Conservation (phyloP, 441 rosid species). For the Pelargonium cotyledonis region DNA sequence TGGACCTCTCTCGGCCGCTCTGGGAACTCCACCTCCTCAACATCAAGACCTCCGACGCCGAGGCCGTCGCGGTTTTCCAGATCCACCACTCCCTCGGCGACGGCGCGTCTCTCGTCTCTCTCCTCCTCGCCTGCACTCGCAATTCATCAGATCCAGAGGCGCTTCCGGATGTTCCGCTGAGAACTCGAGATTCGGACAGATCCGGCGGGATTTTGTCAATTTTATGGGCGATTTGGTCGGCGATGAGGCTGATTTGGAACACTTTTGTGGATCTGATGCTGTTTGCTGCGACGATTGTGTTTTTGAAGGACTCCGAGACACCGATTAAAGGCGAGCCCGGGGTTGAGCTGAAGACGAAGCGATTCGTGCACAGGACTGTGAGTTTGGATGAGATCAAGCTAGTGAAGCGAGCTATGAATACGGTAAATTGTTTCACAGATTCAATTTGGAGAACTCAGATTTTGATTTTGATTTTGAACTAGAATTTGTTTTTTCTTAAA, state of each 20-base stretch:
- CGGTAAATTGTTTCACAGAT: background rate
- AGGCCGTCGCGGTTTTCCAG: too few species aligned
- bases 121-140: too few species aligned
- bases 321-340: slow-evolving; percentile 11
- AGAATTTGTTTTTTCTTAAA: background rate
- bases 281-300: slow-evolving; percentile 17
- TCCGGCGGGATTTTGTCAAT: background rate
- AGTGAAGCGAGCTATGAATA: slow-evolving; percentile 32
- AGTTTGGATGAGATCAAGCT: slow-evolving; percentile 38
- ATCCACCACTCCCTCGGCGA: too few species aligned
- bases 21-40: too few species aligned
- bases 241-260: slow-evolving; percentile 16
- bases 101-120: too few species aligned
- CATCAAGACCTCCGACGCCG: too few species aligned
- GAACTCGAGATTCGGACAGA: too few species aligned
- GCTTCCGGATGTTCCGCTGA: too few species aligned
- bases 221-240: background rate
- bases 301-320: slow-evolving; percentile 15
- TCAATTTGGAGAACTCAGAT: too few species aligned
- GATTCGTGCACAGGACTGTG: slow-evolving; percentile 27
- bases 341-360: slow-evolving; percentile 12
- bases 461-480: too few species aligned
- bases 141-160: too few species aligned
- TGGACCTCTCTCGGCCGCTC: too few species aligned
- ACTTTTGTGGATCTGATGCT: slow-evolving; percentile 5